Base-by-base conservation (phyloP, 179 eudicot genomes). In the Beta corolliflora region DNA sequence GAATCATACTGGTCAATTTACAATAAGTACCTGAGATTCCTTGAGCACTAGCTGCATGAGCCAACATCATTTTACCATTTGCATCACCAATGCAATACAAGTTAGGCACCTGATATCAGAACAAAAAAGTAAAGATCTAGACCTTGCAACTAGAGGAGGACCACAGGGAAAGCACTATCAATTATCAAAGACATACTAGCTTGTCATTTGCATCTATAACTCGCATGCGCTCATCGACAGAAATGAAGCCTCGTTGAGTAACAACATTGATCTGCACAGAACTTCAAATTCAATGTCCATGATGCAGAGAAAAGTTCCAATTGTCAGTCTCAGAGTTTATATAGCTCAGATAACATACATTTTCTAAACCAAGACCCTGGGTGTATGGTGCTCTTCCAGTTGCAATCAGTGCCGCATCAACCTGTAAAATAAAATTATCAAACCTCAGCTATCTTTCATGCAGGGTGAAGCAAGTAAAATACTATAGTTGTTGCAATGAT, bases 31-130 rank as follows among this genome's bases (percentile, higher is more conserved):
- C 99, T 78, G 99, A 97, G 79, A 97, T 97, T 83, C 99, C 99
- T 82, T 97, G 99, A 73, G 99, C 99, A 88, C 99, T 97, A 73
- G 99, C 97, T 67, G 99, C 99, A 89, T 97, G 99, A 84, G 99
- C 99, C 91, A 97, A 93, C 99, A 97, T 97, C 95, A 97, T 79
- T 86, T 93, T 94, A 61, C 99, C 99, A 81, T 97, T 97, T 85
- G 99, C 99, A 90, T 97, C 99, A 87, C 99, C 99, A 81, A 97
- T 97, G 91, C 99, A 97, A 84, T 93, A 97, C 79, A 94, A 70
- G 90, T 97, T 90, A 79, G 98, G 98, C 70, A 97, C 97, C 99
- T 97, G 86, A 75, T 10, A 58, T 67, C 19, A 74, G 69, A 73
- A 71, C 7, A 53, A 13, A 60, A 53, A 65, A 8, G 75, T 44